Evolutionary conservation across 345 rosid species (phyloP).

Genomic region (Pseudoturritis turrita): DNA sequence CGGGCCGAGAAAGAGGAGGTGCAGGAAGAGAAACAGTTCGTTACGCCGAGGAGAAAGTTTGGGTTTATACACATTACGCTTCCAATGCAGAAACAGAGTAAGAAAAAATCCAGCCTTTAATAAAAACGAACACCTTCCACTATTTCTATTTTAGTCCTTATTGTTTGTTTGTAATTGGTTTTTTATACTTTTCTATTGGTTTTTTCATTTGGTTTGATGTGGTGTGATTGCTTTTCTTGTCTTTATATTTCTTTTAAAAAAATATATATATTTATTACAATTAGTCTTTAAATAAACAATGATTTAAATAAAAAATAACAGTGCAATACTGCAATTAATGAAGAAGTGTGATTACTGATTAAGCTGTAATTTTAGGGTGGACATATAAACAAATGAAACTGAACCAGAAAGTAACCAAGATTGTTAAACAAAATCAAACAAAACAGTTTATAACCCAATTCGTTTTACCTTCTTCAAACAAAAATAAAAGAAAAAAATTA

Average conservation of each 20-base stretch:
- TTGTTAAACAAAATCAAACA: neutral
- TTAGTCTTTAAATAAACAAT: neutral
- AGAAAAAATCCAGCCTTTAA: conserved; percentile 52
- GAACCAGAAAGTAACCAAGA: neutral
- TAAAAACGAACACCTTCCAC: neutral
- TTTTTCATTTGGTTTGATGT: conserved; percentile 11
- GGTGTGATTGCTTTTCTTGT: conserved; percentile 7
- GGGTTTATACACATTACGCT: conserved; percentile 85
- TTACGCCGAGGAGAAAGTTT: conserved; percentile 66
- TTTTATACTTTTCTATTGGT: conserved; percentile 3
- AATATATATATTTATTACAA: conserved; percentile 3
- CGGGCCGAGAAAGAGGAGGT: conserved; percentile 40
- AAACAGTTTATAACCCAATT: neutral
- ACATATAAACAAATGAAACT: too few species aligned
- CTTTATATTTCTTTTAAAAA: neutral
- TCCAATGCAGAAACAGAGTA: conserved; percentile 64
- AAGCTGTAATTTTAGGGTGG: too few species aligned
- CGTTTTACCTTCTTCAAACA: neutral
- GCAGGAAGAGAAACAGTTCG: conserved; percentile 45
- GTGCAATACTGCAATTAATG: too few species aligned
- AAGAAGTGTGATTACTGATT: neutral
- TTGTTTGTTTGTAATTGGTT: conserved; percentile 6
- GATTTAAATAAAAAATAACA: neutral
- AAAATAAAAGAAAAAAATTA: too few species aligned
- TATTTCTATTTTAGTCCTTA: neutral